Evolutionary conservation across 169 alveolate species (phyloP).

Genomic region (Theileria parva): DNA sequence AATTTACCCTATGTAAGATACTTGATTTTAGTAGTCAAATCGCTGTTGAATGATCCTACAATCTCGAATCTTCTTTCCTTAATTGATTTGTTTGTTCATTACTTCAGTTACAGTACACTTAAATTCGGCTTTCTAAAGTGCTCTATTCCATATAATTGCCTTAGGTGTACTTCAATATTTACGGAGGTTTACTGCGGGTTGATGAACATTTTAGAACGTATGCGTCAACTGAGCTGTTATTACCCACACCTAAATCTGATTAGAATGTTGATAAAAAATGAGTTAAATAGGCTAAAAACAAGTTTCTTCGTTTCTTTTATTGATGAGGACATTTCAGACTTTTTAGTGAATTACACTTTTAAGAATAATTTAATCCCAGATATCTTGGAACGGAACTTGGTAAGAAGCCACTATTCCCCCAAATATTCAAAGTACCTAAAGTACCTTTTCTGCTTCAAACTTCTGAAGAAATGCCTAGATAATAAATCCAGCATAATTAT

Average conservation of each 20-base stretch:
- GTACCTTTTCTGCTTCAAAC: not conserved
- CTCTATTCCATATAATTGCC: slow-evolving; percentile 24
- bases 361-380: not conserved
- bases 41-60: not conserved
- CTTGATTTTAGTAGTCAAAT: slow-evolving; percentile 6
- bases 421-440: slow-evolving; percentile 6
- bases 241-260: slow-evolving; percentile 32
- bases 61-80: slow-evolving; percentile 14
- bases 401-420: slow-evolving; percentile 10
- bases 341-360: not conserved
- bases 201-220: slow-evolving; percentile 10
- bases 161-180: slow-evolving; percentile 26
- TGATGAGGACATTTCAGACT: not conserved
- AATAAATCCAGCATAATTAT: not conserved
- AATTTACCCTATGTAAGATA: not conserved
- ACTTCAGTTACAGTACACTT: slow-evolving; percentile 35
- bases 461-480: not conserved
- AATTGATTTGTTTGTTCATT: slow-evolving; percentile 39
- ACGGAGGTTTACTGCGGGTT: slow-evolving; percentile 26
- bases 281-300: slow-evolving; percentile 27
- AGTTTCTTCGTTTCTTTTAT: slow-evolving; percentile 14
- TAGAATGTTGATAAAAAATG: slow-evolving; percentile 41
- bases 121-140: slow-evolving; percentile 43
- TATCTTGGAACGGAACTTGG: not conserved
- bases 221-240: slow-evolving; percentile 14